Evolutionary conservation across 2,329 filamentous ascomycete species (phyloP), one percentile per base, ranked within the genome.

Genomic region (Hymenoscyphus scutula): DNA sequence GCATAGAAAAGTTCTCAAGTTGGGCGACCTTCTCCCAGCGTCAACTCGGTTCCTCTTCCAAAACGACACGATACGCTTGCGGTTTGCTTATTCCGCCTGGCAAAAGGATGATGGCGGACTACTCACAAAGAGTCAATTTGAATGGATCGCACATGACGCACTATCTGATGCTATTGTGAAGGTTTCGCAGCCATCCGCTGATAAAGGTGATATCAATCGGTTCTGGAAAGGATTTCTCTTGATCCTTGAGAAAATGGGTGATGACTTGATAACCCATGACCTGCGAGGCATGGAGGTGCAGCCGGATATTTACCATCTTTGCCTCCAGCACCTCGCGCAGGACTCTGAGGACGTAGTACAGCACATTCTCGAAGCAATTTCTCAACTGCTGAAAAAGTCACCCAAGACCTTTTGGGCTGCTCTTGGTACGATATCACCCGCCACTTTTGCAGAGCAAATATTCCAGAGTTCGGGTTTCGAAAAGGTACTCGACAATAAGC

Each of bases 21-120:
- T 97, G 29, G 85, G 86, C 1, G 84, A 87, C 29, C 91, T 83
- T 62, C 82, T 96, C 2, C 93, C 94, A 1, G 91, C 91, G 13
- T 91, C 95, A 81, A 90, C 89, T 2, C 86, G 84, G 23, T 97
- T 97, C 69, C 81, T 97, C 1, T 97, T 97, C 72, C 88, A 90
- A 67, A 79, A 84, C 32, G 86, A 94, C 65, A 77, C 80, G 27
- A 78, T 79, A 56, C 85, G 90, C 58, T 81, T 81, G 45, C 77
- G 80, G 51, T 96, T 92, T 82, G 91, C 91, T 1, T 67, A 61
- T 13, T 79, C 82, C 57, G 85, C 87, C 5, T 93, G 90, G 85
- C 80, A 81, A n/a, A 85, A 83, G 45, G 84, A 90, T 66, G 81
- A 83, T 56, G 81, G 85, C 13, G 79, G 82, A 23, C 82, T 96